Conservation (phyloP, 306 rosid genomes). For the Begonia loranthoides region DNA sequence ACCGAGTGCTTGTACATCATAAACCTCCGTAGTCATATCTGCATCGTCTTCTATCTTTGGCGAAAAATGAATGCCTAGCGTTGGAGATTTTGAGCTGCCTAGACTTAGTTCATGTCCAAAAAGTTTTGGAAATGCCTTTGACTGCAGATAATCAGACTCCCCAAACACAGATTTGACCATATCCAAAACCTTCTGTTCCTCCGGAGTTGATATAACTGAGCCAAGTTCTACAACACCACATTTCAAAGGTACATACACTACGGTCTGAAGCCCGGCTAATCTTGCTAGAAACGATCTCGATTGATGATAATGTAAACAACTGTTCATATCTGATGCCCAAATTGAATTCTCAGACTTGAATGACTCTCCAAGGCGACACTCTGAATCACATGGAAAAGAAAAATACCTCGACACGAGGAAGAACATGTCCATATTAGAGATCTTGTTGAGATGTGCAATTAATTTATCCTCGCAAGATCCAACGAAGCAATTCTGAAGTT, state of each 20-base stretch:
- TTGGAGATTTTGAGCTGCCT: slow-evolving; percentile 49
- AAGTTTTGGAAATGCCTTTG: slow-evolving; percentile 59
- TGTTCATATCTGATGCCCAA: slow-evolving; percentile 44
- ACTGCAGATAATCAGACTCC: slow-evolving; percentile 34
- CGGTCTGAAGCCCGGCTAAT: slow-evolving; percentile 57
- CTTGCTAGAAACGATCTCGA: slow-evolving; percentile 48
- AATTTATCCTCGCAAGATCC: slow-evolving; percentile 32
- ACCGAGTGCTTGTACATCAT: slow-evolving; percentile 42
- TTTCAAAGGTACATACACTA: slow-evolving; percentile 57
- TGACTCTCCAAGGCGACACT: slow-evolving; percentile 38
- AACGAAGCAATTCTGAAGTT: slow-evolving; percentile 44
- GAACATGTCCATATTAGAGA: slow-evolving; percentile 63
- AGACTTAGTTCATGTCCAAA: slow-evolving; percentile 70
- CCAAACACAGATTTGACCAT: slow-evolving; percentile 37
- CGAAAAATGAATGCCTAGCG: slow-evolving; percentile 59
- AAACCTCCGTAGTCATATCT: slow-evolving; percentile 45
- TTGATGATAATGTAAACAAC: slow-evolving; percentile 41
- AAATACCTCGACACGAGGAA: slow-evolving; percentile 50
- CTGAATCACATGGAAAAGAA: slow-evolving; percentile 44
- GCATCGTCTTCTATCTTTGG: slow-evolving; percentile 78
- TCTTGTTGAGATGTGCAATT: slow-evolving; percentile 25
- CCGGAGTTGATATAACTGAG: slow-evolving; percentile 31
- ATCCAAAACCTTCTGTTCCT: slow-evolving; percentile 49
- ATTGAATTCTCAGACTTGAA: slow-evolving; percentile 44
- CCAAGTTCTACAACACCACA: slow-evolving; percentile 78